Conservation (phyloP, 441 rosid genomes). For the Metrosideros polymorpha region DNA sequence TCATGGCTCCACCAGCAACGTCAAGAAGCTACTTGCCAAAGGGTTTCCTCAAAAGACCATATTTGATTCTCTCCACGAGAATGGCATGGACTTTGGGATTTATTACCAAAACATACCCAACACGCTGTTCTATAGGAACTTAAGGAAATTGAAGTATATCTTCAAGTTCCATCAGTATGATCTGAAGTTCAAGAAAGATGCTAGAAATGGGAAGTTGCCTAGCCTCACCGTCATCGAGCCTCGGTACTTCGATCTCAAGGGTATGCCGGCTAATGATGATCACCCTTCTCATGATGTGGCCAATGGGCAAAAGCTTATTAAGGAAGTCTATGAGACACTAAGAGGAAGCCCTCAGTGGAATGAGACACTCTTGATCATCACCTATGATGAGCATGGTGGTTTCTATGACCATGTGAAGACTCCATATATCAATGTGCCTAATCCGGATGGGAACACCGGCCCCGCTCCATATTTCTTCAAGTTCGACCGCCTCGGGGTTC, state of each 20-base stretch:
- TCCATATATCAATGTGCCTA: not conserved
- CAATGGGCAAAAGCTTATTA: constrained; percentile 1
- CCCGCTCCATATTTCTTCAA: not conserved
- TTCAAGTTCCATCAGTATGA: constrained; percentile 1
- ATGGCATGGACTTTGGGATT: not conserved
- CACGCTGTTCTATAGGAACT: constrained; percentile 3
- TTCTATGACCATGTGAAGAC: not conserved
- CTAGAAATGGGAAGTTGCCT: not conserved
- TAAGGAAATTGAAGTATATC: constrained; percentile 7
- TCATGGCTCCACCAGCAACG: not conserved
- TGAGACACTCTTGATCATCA: constrained; percentile 2
- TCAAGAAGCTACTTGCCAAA: not conserved
- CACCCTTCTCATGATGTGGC: constrained; percentile 5
- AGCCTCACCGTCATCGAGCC: constrained; percentile 1
- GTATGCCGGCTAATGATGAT: not conserved
- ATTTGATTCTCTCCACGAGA: constrained; percentile 2
- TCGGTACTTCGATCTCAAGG: not conserved
- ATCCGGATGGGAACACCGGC: not conserved
- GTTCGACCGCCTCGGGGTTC: not conserved
- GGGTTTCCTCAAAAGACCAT: constrained; percentile 1
- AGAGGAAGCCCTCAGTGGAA: constrained; percentile 14
- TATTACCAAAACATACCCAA: not conserved
- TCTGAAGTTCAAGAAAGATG: not conserved
- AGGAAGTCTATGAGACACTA: constrained; percentile 1
- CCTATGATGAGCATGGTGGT: constrained; percentile 11